These are phyloP conservation scores for Metschnikowia lachancei DNA, from an alignment of 805 yeast genomes.

Conservation along the genomic window DNA sequence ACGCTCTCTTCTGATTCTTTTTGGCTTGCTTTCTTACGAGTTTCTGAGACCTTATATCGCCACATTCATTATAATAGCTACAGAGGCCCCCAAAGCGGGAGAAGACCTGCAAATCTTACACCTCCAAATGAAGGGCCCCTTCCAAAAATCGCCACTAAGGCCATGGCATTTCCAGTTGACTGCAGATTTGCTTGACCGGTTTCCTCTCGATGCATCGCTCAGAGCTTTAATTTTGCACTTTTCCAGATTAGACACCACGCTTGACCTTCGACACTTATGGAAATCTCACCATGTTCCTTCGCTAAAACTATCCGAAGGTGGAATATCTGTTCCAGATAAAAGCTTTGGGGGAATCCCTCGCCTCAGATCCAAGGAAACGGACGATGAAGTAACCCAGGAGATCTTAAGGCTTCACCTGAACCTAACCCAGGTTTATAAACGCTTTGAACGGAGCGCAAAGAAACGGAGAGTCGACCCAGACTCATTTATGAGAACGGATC, in stretches of 20 bases:
- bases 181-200: slow-evolving; percentile 11
- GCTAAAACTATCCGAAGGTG: not conserved
- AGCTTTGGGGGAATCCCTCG: not conserved
- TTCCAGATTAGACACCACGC: slow-evolving; percentile 1
- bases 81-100: not conserved
- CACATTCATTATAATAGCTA: slow-evolving; percentile 13
- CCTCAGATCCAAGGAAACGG: not conserved
- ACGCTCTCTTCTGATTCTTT: slow-evolving; percentile 15
- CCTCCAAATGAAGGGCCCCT: too few relatives aligned
- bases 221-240: slow-evolving; percentile 9
- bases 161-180: slow-evolving; percentile 17
- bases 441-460: slow-evolving; percentile 1
- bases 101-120: not conserved
- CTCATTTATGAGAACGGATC: not conserved
- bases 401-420: not conserved
- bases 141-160: slow-evolving; percentile 2
- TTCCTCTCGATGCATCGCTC: slow-evolving; percentile 17
- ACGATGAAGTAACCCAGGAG: not conserved
- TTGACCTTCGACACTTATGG: slow-evolving; percentile 4
- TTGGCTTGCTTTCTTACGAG: slow-evolving; percentile 19
- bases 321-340: slow-evolving; percentile 4
- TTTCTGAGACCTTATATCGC: slow-evolving; percentile 17
- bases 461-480: slow-evolving; percentile 2
- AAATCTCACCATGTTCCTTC: not conserved
- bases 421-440: slow-evolving; percentile 2